Evolutionary conservation across 1,139 yeast genomes (phyloP), one percentile per base, ranked within the genome.

Genomic region (Saccharomyces hybrid): DNA sequence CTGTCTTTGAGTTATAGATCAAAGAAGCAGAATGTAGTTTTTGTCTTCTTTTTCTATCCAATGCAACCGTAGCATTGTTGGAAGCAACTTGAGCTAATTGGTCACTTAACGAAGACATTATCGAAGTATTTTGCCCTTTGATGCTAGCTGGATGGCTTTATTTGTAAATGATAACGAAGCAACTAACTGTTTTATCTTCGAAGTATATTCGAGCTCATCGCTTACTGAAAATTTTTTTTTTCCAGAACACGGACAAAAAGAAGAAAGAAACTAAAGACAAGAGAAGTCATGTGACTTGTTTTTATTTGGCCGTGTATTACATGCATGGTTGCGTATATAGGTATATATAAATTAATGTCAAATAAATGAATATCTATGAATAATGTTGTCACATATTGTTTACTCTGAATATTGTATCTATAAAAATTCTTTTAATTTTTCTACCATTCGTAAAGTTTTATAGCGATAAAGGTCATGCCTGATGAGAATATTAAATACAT

Each of bases 21-120:
- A 93, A 79, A 51, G 99, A 93, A 48, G 88, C 84, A 27, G 96
- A 83, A 67, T 93, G 99, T 59, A 90, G 74, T 71, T 86, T 88
- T 59, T 91, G 88, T 69, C 97, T 79, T 62, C 83, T 78, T 72
- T 89, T 89, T 70, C 97, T 82, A 67, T 91, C 97, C 57, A 89
- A 78, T 5, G 95, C 91, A 56, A 86, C 81, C 47, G 95, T 83
- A 55, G 83, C 83, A 59, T 82, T 81, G 58, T 78, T 80, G 56
- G 81, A 80, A 55, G 84, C 82, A 61, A 91, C 83, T 49, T 79
- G 82, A 63, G 88, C 80, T 66, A 93, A 79, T 78, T 93, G 99
- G 58, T 83, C 83, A 49, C 93, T 88, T 73, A 93, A 82, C 49
- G 90, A 83, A 28, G 76, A 69, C 69, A 70, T 20, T 16, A 32